Percentiles rank a stretch among this genome's conserved stretches.
Conservation (phyloP, 139 green algal genomes). For the Raphidocelis subcapitata region DNA sequence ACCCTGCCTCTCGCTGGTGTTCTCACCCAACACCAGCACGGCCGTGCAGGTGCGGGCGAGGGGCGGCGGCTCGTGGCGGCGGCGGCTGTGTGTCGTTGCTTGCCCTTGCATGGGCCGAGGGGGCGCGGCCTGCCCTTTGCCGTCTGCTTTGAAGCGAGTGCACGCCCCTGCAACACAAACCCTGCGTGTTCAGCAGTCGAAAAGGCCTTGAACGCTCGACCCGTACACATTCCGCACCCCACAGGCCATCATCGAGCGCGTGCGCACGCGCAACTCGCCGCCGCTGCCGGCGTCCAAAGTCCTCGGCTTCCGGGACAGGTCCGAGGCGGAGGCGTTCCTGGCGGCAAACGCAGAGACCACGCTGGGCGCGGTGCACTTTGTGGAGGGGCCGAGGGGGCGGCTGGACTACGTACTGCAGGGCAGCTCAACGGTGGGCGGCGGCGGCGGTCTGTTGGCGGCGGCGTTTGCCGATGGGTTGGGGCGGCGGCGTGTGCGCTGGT, state of each 20-base stretch:
- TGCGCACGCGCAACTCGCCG: slow-evolving; percentile 56
- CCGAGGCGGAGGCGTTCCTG: slow-evolving; percentile 69
- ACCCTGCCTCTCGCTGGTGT: slow-evolving; percentile 73
- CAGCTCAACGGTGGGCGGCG: slow-evolving; percentile 72
- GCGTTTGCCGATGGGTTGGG: no score
- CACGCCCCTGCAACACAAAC: neutral
- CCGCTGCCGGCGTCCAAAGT: slow-evolving; percentile 42
- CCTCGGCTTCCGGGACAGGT: slow-evolving; percentile 51
- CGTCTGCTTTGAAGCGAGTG: no score
- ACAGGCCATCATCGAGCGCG: slow-evolving; percentile 54
- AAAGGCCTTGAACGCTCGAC: no score
- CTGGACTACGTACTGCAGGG: slow-evolving; percentile 78
- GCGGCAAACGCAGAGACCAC: slow-evolving; percentile 26
- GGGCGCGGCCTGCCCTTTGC: no score
- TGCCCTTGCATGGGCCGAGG: no score
- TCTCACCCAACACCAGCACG: slow-evolving; percentile 50
- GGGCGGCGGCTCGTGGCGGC: no score
- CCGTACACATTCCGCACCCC: no score
- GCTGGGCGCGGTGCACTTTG: slow-evolving; percentile 67
- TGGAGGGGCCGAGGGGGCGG: neutral
- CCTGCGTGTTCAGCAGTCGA: neutral
- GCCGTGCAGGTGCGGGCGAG: slow-evolving; percentile 14
- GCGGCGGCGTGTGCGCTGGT: no score
- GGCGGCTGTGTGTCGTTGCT: neutral
- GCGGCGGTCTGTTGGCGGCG: neutral